A percentile compares a stretch with the other conserved stretches of the same genome.
phyloP scores from a whole-genome alignment of 2,329 filamentous ascomycete species.

The Xylogone sp. region DNA sequence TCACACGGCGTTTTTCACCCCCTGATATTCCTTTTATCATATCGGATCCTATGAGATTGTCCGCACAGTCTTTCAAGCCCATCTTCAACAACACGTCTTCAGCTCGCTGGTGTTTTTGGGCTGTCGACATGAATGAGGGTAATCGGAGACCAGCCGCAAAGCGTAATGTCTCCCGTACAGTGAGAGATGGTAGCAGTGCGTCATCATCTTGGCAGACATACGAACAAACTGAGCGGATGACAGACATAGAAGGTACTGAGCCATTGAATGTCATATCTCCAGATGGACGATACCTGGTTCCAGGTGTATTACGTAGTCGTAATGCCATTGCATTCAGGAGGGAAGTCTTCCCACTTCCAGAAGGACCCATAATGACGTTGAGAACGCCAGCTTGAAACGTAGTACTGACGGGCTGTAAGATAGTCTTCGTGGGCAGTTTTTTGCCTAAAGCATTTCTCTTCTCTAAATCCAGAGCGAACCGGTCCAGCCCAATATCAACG shows the following conservation, averaged over 20 bases:
- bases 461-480: slow-evolving; percentile 60
- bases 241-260: slow-evolving; percentile 61
- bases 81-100: slow-evolving; percentile 72
- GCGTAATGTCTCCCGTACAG: slow-evolving; percentile 69
- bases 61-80: slow-evolving; percentile 74
- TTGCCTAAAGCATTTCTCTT: slow-evolving; percentile 53
- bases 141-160: slow-evolving; percentile 70
- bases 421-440: slow-evolving; percentile 50
- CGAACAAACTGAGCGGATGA: slow-evolving; percentile 68
- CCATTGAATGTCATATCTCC: slow-evolving; percentile 69
- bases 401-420: slow-evolving; percentile 63
- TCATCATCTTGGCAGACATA: slow-evolving; percentile 80
- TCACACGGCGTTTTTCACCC: slow-evolving; percentile 74
- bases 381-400: slow-evolving; percentile 65
- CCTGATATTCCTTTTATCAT: slow-evolving; percentile 75
- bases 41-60: slow-evolving; percentile 69
- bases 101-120: slow-evolving; percentile 63
- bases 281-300: slow-evolving; percentile 56
- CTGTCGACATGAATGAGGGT: slow-evolving; percentile 64
- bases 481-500: slow-evolving; percentile 61
- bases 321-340: slow-evolving; percentile 70
- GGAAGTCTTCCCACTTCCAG: slow-evolving; percentile 73
- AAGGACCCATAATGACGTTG: slow-evolving; percentile 79
- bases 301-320: slow-evolving; percentile 57
- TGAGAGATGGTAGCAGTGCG: slow-evolving; percentile 68